A percentile compares a stretch with the other conserved stretches of the same genome.
phyloP scores from a whole-genome alignment of 305 asterid genomes.

The Striga hermonthica region DNA sequence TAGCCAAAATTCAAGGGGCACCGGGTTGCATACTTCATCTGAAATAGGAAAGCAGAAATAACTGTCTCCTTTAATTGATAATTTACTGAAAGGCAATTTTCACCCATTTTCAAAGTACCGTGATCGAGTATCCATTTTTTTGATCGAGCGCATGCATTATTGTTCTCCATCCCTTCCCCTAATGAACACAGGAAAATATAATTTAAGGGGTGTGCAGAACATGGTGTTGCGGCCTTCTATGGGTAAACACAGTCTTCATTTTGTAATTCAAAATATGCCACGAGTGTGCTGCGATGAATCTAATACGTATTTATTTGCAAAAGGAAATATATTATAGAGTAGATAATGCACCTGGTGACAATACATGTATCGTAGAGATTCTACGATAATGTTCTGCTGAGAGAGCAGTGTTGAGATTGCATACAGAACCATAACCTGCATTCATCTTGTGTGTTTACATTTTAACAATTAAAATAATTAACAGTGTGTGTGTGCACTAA shows the following conservation, averaged over 20 bases:
- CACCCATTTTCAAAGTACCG: conserved; percentile 82
- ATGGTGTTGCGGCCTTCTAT: conserved; percentile 81
- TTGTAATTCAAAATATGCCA: conserved; percentile 31
- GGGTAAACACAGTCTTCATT: conserved; percentile 83
- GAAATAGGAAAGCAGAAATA: background rate
- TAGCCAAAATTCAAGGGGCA: conserved; percentile 96
- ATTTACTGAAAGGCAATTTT: conserved; percentile 83
- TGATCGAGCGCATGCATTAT: conserved; percentile 67
- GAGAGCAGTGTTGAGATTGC: conserved; percentile 70
- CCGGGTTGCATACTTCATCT: conserved; percentile 48
- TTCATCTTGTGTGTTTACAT: background rate
- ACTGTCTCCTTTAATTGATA: background rate
- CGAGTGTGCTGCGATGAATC: too few species aligned
- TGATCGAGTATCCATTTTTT: conserved; percentile 86
- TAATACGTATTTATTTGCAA: too few species aligned
- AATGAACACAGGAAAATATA: conserved; percentile 77
- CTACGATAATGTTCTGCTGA: conserved; percentile 69
- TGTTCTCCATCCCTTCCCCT: conserved; percentile 62
- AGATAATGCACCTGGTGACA: conserved; percentile 70
- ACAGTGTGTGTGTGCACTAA: too few species aligned
- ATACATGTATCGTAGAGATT: conserved; percentile 78
- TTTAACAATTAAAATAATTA: background rate
- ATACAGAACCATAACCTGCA: conserved; percentile 70
- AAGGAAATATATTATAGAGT: background rate
- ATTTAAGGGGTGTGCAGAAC: conserved; percentile 69